A percentile compares a stretch with the other conserved stretches of the same genome.
Evolutionary conservation across 2,329 filamentous ascomycete genomes (phyloP).

Genomic region (Aureobasidium sp.): DNA sequence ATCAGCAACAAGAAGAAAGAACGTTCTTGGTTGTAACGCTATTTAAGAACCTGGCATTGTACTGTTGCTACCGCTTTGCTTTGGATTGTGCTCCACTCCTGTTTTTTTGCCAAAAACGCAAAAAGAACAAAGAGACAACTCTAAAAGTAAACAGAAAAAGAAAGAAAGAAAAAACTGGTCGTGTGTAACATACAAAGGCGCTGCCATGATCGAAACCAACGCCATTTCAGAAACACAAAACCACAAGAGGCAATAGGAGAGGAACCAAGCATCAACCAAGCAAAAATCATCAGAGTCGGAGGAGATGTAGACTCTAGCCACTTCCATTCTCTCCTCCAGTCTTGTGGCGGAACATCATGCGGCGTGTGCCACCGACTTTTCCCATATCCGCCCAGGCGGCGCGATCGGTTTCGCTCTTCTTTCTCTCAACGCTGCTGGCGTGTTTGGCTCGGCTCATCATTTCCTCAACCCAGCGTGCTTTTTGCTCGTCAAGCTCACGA

Average conservation of each 20-base stretch:
- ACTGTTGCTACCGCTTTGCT: not conserved
- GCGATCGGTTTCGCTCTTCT: constrained; percentile 19
- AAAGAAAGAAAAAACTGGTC: not conserved
- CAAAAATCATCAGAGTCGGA: not conserved
- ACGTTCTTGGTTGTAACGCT: not conserved
- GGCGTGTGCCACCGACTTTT: constrained; percentile 63
- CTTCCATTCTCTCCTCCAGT: not conserved
- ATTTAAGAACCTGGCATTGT: not conserved
- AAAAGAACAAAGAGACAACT: not conserved
- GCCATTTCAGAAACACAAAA: not conserved
- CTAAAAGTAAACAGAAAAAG: no score
- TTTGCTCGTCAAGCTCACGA: constrained; percentile 51
- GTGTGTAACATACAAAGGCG: not conserved
- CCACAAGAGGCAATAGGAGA: not conserved
- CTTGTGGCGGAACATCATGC: constrained; percentile 40
- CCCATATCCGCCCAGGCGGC: constrained; percentile 59
- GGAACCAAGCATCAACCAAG: not conserved
- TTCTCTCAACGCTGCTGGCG: constrained; percentile 50
- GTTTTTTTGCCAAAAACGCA: not conserved
- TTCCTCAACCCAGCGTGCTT: constrained; percentile 71
- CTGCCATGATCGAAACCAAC: not conserved
- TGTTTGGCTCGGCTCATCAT: constrained; percentile 72
- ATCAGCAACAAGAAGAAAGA: not conserved
- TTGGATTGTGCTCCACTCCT: not conserved
- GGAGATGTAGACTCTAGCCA: not conserved